A percentile compares a stretch with the other conserved stretches of the same genome.
Evolutionary conservation across 1,284 basidiomycete genomes (phyloP).

Genomic region (Pseudozyma sp.): DNA sequence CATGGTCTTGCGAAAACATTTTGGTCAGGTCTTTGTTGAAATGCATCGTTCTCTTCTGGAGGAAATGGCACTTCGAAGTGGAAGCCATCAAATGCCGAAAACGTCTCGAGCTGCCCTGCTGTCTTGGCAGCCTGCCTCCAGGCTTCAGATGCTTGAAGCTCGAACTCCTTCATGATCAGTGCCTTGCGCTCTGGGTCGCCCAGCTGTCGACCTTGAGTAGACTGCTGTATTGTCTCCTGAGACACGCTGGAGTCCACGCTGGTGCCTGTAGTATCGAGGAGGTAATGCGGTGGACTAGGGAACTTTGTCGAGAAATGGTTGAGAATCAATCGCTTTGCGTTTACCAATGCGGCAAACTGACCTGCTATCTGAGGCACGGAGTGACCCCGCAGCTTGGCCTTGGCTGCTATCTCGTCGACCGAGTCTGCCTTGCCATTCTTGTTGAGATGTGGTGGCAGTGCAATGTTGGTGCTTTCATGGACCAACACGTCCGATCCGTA

Average conservation of each 20-base stretch:
- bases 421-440: conserved; percentile 44
- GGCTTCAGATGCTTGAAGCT: conserved; percentile 53
- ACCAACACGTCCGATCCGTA: conserved; percentile 62
- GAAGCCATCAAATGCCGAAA: conserved; percentile 45
- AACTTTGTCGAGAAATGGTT: conserved; percentile 66
- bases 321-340: conserved; percentile 54
- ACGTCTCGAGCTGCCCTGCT: conserved; percentile 18
- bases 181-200: conserved; percentile 46
- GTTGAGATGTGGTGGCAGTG: conserved; percentile 47
- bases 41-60: conserved; percentile 1
- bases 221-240: conserved; percentile 2
- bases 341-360: conserved; percentile 56
- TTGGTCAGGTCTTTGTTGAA: not conserved
- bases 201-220: conserved; percentile 14
- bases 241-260: conserved; percentile 3
- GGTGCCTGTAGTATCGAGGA: conserved; percentile 31
- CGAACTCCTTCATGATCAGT: conserved; percentile 55
- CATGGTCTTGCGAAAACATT: conserved; percentile 26
- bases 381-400: conserved; percentile 57
- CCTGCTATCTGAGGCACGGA: conserved; percentile 64
- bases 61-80: conserved; percentile 35
- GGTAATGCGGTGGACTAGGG: conserved; percentile 46
- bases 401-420: conserved; percentile 40
- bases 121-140: conserved; percentile 32
- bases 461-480: conserved; percentile 67